A percentile compares a stretch with the other conserved stretches of the same genome.
phyloP scores from a whole-genome alignment of 2,329 filamentous ascomycete genomes.

The Clonostachys sp. region DNA sequence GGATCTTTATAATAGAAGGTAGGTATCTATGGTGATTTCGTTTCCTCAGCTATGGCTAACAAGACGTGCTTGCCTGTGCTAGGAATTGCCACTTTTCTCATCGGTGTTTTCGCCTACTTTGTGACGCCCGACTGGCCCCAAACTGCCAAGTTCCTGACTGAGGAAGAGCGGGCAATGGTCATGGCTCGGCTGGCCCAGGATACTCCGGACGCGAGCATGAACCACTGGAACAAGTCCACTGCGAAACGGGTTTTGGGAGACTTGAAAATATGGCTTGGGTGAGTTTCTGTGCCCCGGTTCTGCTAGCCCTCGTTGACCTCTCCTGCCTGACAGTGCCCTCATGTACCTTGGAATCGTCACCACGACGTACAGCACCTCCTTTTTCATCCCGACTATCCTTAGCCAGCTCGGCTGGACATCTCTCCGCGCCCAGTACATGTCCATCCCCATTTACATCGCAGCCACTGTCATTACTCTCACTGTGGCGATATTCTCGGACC shows the following conservation, averaged over 20 bases:
- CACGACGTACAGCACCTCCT: constrained; percentile 34
- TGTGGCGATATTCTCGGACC: constrained; percentile 41
- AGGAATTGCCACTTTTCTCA: constrained; percentile 20
- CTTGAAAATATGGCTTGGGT: constrained; percentile 28
- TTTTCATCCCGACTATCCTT: constrained; percentile 32
- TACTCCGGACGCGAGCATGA: constrained; percentile 40
- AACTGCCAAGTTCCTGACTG: constrained; percentile 20
- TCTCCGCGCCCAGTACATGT: constrained; percentile 24
- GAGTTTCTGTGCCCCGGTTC: neutral
- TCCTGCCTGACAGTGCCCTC: constrained; percentile 6
- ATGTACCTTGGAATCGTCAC: constrained; percentile 33
- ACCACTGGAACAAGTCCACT: constrained; percentile 30
- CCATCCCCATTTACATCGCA: constrained; percentile 29
- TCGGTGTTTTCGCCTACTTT: constrained; percentile 21
- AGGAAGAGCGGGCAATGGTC: constrained; percentile 29
- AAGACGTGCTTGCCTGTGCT: too few species aligned
- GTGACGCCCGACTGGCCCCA: constrained; percentile 35
- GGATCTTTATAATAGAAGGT: constrained; percentile 52
- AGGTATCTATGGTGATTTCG: constrained; percentile 4
- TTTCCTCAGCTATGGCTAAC: too few species aligned
- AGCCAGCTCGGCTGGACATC: constrained; percentile 25
- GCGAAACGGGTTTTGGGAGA: constrained; percentile 39
- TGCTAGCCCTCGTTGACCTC: constrained; percentile 7
- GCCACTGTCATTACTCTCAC: constrained; percentile 19
- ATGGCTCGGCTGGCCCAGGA: constrained; percentile 19